Base-by-base conservation (phyloP, 768 basidiomycete genomes). In the Xanthoconium purpureum region DNA sequence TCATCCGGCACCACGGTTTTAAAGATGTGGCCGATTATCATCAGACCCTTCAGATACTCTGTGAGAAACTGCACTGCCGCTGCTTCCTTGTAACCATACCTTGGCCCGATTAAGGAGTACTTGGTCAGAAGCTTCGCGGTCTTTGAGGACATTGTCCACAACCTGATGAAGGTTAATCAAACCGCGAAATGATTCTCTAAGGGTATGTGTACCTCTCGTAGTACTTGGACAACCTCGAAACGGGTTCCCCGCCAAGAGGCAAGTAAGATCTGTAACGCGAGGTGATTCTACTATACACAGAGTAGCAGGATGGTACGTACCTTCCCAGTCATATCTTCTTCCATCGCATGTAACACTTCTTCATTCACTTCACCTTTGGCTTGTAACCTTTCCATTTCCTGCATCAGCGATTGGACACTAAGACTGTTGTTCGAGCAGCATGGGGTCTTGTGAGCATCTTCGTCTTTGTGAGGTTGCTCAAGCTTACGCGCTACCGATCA, bases 221-320 rank as follows among this genome's bases (percentile, higher is more conserved):
- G 78, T 14, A 98, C 93, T 64, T 93, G 89, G 20, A 89, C 82
- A 40, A 98, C 94, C 74, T 99, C 97, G 67, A 98, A 84, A 50
- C 95, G 85, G 4, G 95, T 96, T 14, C 96, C 97, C 55, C 94
- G 86, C 97, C 97, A 99, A 28, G 96, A 96, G 7, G 95, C 96
- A 30, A 98, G 84, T 75, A 98, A 82, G 68, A 97, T 94, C 87
- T 91, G 58, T 37, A 45, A 32, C 29, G 15, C 37, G 44, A 42
- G 20, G 32, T 40, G 5, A 30, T 28, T 11, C 4, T 8, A 14
- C 28, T 38, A 15, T 14, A 29, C 29, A 37, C 5, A 28, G 20
- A 28, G 29, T 28, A 35, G 33, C 37, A 24, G 20, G 9, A 38
- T 44, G 20, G 32, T n/a, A 62, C 38, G 36, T 57, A 90, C 87